Evolutionary conservation across 805 yeast genomes (phyloP).

Genomic region (Wickerhamomyces hampshirensis): DNA sequence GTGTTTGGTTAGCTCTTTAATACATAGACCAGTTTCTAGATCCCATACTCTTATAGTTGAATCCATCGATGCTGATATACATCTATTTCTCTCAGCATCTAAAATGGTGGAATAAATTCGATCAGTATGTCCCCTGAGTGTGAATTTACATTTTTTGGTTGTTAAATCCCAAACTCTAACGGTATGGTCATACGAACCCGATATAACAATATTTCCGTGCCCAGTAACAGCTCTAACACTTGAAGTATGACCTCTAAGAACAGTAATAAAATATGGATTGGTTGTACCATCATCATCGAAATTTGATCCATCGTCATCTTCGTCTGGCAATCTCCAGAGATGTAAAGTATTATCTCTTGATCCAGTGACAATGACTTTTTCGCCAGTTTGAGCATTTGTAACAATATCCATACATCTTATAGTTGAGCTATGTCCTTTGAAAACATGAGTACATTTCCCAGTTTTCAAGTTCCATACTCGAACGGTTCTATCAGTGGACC

Average conservation of each 20-base stretch:
- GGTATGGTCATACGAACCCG: constrained; percentile 88
- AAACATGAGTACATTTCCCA: constrained; percentile 86
- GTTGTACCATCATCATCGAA: constrained; percentile 31
- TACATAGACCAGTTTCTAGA: constrained; percentile 64
- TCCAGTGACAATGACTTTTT: constrained; percentile 78
- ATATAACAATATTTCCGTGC: constrained; percentile 72
- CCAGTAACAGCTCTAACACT: constrained; percentile 88
- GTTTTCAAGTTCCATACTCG: constrained; percentile 88
- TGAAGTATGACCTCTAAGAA: constrained; percentile 70
- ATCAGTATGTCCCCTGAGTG: constrained; percentile 79
- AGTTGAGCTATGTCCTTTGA: constrained; percentile 88
- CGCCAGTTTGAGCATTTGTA: constrained; percentile 57
- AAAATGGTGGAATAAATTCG: constrained; percentile 85
- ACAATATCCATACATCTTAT: constrained; percentile 87
- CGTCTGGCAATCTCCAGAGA: constrained; percentile 74
- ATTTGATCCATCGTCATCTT: constrained; percentile 24
- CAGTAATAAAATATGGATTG: constrained; percentile 62
- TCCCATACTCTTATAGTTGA: constrained; percentile 89
- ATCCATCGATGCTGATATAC: constrained; percentile 91
- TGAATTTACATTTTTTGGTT: constrained; percentile 66
- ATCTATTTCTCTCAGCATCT: constrained; percentile 69
- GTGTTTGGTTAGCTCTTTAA: constrained; percentile 78
- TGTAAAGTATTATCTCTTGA: constrained; percentile 82
- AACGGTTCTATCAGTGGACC: constrained; percentile 91
- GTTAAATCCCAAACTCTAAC: constrained; percentile 90